Evolutionary conservation across 75 land plant genomes (phyloP).

Genomic region (Pinus tabuliformis): DNA sequence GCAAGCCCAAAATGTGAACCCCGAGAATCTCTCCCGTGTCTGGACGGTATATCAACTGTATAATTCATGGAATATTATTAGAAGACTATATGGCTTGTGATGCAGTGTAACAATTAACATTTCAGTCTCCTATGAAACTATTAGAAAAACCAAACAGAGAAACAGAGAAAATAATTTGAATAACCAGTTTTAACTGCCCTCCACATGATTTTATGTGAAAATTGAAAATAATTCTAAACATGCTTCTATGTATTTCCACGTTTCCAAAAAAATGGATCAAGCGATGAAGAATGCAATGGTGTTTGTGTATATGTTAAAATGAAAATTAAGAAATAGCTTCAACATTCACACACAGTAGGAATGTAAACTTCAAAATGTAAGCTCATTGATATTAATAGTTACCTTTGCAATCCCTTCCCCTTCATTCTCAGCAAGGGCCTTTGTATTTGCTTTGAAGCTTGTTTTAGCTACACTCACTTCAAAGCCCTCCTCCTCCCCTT

Average conservation of each 20-base stretch:
- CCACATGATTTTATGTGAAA: neutral
- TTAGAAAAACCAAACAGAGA: neutral
- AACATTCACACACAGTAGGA: neutral
- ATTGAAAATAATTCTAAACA: neutral
- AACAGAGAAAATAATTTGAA: neutral
- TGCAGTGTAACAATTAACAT: neutral
- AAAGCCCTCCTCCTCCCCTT: constrained; percentile 89
- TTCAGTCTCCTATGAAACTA: neutral
- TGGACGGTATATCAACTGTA: constrained; percentile 94
- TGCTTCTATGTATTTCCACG: neutral
- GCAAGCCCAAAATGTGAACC: constrained; percentile 96
- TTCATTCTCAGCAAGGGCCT: constrained; percentile 99
- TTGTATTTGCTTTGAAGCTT: constrained; percentile 98
- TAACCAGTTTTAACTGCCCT: neutral
- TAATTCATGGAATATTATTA: neutral
- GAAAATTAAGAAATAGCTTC: neutral
- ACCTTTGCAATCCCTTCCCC: constrained; percentile 99
- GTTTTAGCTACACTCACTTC: constrained; percentile 91
- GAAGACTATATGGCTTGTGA: neutral
- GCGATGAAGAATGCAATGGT: neutral
- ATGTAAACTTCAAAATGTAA: neutral
- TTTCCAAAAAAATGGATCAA: neutral
- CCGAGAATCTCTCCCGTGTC: constrained; percentile 98
- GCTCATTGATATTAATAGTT: neutral
- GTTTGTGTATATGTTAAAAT: neutral